Evolutionary conservation across 805 yeast species (phyloP), one percentile per base, ranked within the genome.

Genomic region (Ogataea trehalophila): DNA sequence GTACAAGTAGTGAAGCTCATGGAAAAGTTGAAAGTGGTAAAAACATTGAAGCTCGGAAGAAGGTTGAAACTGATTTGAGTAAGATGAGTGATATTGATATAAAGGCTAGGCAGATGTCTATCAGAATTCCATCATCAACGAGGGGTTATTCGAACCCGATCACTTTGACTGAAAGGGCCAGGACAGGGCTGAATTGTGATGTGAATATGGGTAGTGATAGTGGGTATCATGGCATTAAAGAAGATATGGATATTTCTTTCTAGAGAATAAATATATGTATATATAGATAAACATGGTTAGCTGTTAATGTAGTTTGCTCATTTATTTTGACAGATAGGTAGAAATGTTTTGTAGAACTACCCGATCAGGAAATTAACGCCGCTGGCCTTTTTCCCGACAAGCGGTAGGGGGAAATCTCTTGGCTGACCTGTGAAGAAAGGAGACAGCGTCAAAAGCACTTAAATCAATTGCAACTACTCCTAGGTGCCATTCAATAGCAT

Each of bases 91-190:
- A 47, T 34, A 38, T 34, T n/a, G 50, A 47, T 37, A 18, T 48
- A 39, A 43, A 37, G 15, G 54, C 51, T 4, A 42, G 51, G 17
- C 55, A 56, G 33, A 48, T 53, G 45, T 52, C 61, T 2, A 55
- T 55, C n/a, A 48, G 66, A 13, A 56, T 57, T 4, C 60, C 65
- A 6, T 47, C 59, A 5, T 36, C 57, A 3, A 54, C 60, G 2
- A 49, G 63, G 17, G 59, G 59, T 6, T 55, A 57, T 41, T 54
- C 63, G 23, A 61, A 56, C 37, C 68, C 68, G 23, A 57, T 63
- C 17, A 56, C 56, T 22, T 41, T 65, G 9, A 51, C 60, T 17
- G 59, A 60, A 37, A 51, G 66, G 13, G 61, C 52, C 15, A 48
- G 49, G 36, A 55, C 59, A 17, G 59, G 61, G 1, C 29, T 58